Percentiles rank a stretch among this genome's conserved stretches.
Evolutionary conservation across 495 filamentous ascomycete species (phyloP).

Genomic region (Penicillium steckii): DNA sequence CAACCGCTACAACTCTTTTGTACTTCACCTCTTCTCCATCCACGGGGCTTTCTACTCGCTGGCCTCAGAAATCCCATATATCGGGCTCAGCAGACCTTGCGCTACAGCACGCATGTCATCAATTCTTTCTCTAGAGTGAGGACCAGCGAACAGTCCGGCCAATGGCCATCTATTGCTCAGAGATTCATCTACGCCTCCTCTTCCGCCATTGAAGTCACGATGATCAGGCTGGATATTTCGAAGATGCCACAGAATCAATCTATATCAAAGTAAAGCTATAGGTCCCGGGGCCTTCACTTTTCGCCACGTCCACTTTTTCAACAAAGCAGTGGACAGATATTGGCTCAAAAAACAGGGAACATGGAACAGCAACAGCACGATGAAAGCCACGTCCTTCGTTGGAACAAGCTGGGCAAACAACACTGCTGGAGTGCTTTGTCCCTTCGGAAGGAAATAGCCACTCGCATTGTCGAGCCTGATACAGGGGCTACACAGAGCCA

Average conservation of each 20-base stretch:
- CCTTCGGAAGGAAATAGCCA: constrained; percentile 25
- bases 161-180: neutral
- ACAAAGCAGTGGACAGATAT: neutral
- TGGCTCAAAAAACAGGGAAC: neutral
- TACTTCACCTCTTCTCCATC: neutral
- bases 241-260: neutral
- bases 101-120: neutral
- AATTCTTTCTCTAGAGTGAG: neutral
- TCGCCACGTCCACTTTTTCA: neutral
- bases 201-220: neutral
- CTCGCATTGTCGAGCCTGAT: constrained; percentile 10
- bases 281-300: neutral
- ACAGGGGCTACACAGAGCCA: constrained; percentile 26
- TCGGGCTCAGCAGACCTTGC: neutral
- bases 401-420: constrained; percentile 4
- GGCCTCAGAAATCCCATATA: neutral
- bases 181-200: neutral
- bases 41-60: neutral
- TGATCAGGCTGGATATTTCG: neutral
- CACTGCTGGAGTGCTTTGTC: constrained; percentile 12
- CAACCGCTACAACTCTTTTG: neutral
- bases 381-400: constrained; percentile 9
- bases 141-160: neutral
- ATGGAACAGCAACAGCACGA: neutral
- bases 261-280: neutral